These are phyloP conservation scores for Heracleum sosnowskyi DNA, from an alignment of 129 eudicot species.

Conservation along the genomic window DNA sequence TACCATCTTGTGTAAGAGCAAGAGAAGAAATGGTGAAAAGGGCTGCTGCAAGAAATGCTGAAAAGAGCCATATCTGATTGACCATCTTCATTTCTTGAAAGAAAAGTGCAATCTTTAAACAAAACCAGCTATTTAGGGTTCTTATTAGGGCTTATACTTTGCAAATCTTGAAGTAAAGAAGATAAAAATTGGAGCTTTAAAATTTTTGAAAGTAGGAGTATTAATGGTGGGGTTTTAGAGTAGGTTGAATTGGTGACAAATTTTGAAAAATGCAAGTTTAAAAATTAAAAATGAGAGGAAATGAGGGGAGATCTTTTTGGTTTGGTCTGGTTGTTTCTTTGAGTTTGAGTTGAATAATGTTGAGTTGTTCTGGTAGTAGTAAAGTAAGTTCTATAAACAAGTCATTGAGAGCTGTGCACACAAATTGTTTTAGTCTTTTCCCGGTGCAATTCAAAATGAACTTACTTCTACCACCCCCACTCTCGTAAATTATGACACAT, in stretches of 20 bases:
- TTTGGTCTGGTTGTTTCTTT: not conserved
- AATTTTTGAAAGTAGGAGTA: not conserved
- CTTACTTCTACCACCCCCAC: not conserved
- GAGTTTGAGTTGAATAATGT: not conserved
- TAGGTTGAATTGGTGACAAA: not conserved
- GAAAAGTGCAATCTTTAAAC: not conserved
- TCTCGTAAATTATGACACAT: not conserved
- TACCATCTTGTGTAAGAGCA: constrained; percentile 10
- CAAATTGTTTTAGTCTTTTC: not conserved
- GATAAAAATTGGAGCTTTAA: constrained; percentile 5
- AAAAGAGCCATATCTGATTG: not conserved
- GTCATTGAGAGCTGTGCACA: not conserved
- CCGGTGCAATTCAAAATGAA: constrained; percentile 1
- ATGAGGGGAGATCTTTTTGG: not conserved
- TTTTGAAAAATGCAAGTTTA: not conserved
- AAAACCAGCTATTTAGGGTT: not conserved
- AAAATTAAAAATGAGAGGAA: not conserved
- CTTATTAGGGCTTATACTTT: not conserved
- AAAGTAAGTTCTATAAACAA: not conserved
- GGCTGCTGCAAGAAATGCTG: constrained; percentile 6
- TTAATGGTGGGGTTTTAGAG: constrained; percentile 9
- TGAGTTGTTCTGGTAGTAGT: not conserved
- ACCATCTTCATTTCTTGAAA: constrained; percentile 2
- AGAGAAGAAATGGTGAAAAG: constrained; percentile 4
- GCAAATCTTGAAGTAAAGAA: not conserved